Base-by-base conservation (phyloP, 1,284 basidiomycete species). In the Microbotryum lychnidis-dioicae region DNA sequence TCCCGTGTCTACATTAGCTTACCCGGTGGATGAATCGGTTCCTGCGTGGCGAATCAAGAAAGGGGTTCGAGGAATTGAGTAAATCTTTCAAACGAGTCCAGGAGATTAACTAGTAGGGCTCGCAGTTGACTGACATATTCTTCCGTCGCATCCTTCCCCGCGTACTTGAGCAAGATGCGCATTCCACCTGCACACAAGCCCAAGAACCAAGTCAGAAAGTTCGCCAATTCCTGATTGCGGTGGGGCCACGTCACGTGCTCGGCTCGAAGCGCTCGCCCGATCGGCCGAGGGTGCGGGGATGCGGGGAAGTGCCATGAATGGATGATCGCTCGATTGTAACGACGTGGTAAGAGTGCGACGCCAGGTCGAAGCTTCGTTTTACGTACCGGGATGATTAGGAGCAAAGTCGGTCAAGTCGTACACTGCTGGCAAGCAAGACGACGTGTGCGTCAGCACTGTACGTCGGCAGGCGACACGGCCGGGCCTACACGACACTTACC, bases 341-440 rank as follows among this genome's bases (percentile, higher is more conserved):
- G 25, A 16, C 18, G 33, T 33, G 20, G 51, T 53, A 27, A 46
- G 18, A n/a, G 9, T 16, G 85, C 89, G 69, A 88, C 81, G 56
- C 10, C 94, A 83, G 63, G 91, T 84, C 25, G 94, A 77, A 80
- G 91, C 63, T 54, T 49, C 47, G n/a, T 23, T 54, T n/a, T 23
- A 21, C 21, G 48, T 12, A 21, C 21, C 25, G 14, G 51, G 51
- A 33, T 52, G 51, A 27, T 52, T 12, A 18, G 51, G 31, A 20
- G 51, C 51, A 37, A 52, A 56, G 7, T 29, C 49, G 12, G 55
- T 56, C 25, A 48, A 21, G 47, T 56, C 55, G 46, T 56, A 56
- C 55, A 56, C 55, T 47, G 47, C 10, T 47, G 16, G 27, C 18
- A 47, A 12, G 37, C n/a, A 16, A 21, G 16, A 10, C 33, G 1